Evolutionary conservation across 495 filamentous ascomycete genomes (phyloP), one percentile per base, ranked within the genome.

Genomic region (Penicillium lividum): DNA sequence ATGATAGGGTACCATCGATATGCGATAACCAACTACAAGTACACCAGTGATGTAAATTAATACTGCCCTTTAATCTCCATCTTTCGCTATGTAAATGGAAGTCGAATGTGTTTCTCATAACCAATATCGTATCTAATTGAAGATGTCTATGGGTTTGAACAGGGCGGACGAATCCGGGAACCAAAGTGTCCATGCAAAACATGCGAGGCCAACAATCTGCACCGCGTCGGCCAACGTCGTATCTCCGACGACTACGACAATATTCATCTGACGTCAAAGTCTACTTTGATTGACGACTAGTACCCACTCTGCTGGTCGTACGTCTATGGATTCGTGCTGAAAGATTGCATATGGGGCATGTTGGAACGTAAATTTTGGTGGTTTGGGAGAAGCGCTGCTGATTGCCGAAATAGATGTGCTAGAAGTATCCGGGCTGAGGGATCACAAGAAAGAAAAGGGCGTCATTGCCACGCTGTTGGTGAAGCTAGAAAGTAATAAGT

Each of bases 261-360:
- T 11, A 48, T 48, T 48, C 3, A 48, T 28, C 45, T 48, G 5
- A 28, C 10, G 15, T 46, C 40, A n/a, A 3, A 11, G 10, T 3
- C 10, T 0, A 46, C 13, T 3, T 25, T 55, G 8, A 47, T 1
- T 22, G 53, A 55, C 7, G 28, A 47, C 13, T 40, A 55, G 42
- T 55, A 55, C 33, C 40, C 47, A 30, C 53, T 55, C 7, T 55
- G 53, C 27, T 55, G 42, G 40, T 55, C 53, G n/a, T 43, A 48
- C 34, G 43, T 48, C 3, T 56, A 47, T 48, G 53, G 27, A 27
- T 56, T 9, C 13, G 30, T 49, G 30, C 22, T 56, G 18, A 47
- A 48, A 27, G 43, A 47, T 22, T 28, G 53, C 5, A 29, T 15
- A 10, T 56, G 53, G 53, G 53, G 53, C 48, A 33, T 28, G 27